phyloP scores from a whole-genome alignment of 768 basidiomycete genomes.

The Boletus sp. region DNA sequence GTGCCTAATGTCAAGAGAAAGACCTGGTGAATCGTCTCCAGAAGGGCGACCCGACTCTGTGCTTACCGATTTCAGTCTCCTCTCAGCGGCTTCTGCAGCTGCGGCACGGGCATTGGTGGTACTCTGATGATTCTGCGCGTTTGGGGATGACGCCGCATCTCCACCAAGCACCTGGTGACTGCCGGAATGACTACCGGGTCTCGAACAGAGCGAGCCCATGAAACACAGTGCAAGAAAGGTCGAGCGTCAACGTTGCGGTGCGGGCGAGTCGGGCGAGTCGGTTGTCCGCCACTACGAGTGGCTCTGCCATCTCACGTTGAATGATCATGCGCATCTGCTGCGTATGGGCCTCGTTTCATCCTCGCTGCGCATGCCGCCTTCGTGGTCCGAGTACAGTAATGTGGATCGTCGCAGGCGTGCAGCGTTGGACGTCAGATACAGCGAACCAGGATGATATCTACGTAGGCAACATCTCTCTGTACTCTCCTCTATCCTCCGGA shows the following conservation, averaged over 20 bases:
- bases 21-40: constrained; percentile 23
- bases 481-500: constrained; percentile 39
- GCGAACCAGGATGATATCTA: constrained; percentile 10
- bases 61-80: constrained; percentile 54
- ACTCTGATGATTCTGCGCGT: constrained; percentile 22
- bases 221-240: not conserved
- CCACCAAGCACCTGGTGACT: constrained; percentile 51
- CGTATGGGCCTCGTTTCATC: constrained; percentile 19
- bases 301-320: constrained; percentile 16
- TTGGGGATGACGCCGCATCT: constrained; percentile 27
- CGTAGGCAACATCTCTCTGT: constrained; percentile 33
- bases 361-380: constrained; percentile 1
- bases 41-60: constrained; percentile 6
- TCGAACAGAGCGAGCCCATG: constrained; percentile 63
- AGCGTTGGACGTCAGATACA: not conserved
- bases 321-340: constrained; percentile 3
- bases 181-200: constrained; percentile 38
- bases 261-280: not conserved
- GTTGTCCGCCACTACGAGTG: not conserved
- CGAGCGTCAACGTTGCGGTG: not conserved
- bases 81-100: constrained; percentile 62
- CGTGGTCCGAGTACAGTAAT: not conserved
- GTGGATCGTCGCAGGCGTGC: not conserved
- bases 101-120: constrained; percentile 47
- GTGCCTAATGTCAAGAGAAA: constrained; percentile 30